Percentiles rank a stretch among this genome's conserved stretches.
Evolutionary conservation across 805 yeast genomes (phyloP).

Genomic region (Metschnikowia hibisci): DNA sequence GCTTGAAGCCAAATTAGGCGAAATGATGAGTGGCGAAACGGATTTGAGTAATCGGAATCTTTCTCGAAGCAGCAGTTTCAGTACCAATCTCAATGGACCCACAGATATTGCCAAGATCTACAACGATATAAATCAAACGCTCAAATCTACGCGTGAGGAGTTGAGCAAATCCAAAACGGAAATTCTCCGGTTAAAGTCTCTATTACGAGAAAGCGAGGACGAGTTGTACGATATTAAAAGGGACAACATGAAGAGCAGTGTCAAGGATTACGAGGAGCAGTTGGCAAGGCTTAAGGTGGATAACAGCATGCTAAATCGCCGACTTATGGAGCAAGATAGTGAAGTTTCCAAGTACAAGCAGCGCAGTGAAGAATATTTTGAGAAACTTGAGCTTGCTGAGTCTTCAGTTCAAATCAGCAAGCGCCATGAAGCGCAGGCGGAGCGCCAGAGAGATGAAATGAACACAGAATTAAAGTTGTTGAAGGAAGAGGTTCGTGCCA

Average conservation of each 20-base stretch:
- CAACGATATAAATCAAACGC: constrained; percentile 47
- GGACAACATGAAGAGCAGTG: constrained; percentile 36
- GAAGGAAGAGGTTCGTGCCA: constrained; percentile 49
- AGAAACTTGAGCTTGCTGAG: constrained; percentile 76
- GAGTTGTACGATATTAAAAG: constrained; percentile 41
- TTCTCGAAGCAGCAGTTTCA: constrained; percentile 34
- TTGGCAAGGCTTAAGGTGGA: constrained; percentile 51
- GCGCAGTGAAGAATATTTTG: constrained; percentile 70
- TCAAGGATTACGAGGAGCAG: constrained; percentile 35
- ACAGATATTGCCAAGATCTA: constrained; percentile 47
- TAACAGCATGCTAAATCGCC: constrained; percentile 52
- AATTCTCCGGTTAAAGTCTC: constrained; percentile 37
- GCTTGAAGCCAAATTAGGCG: constrained; percentile 26
- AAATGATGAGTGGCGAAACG: constrained; percentile 8
- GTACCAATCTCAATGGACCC: constrained; percentile 22
- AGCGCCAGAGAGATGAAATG: constrained; percentile 53
- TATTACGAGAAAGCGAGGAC: constrained; percentile 41
- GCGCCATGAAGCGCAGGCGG: constrained; percentile 54
- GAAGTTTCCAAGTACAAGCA: constrained; percentile 52
- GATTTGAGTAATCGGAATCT: constrained; percentile 10
- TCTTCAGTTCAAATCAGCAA: constrained; percentile 60
- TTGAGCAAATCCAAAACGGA: constrained; percentile 39
- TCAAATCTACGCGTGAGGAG: constrained; percentile 42
- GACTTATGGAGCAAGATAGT: constrained; percentile 43
- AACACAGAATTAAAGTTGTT: constrained; percentile 47